A percentile compares a stretch with the other conserved stretches of the same genome.
phyloP scores from a whole-genome alignment of 345 rosid genomes.

The Viola odorata region DNA sequence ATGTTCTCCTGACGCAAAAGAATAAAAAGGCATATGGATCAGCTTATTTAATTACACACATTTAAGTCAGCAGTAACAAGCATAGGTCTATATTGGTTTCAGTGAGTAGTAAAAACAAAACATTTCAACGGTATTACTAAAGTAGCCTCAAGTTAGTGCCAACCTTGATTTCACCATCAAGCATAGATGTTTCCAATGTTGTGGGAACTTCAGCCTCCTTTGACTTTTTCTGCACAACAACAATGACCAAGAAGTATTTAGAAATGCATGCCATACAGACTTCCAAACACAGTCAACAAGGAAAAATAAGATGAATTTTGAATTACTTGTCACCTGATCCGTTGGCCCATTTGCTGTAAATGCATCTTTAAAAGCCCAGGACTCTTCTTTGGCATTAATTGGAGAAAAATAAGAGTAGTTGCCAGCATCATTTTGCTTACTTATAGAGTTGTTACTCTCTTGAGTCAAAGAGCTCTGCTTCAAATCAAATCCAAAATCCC shows the following conservation, averaged over 20 bases:
- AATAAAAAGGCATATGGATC: conserved; percentile 2
- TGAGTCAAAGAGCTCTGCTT: conserved; percentile 16
- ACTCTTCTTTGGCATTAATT: conserved; percentile 25
- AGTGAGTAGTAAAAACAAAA: neutral
- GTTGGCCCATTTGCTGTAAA: conserved; percentile 33
- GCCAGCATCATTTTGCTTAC: conserved; percentile 5
- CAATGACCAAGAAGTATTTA: neutral
- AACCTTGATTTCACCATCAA: conserved; percentile 18
- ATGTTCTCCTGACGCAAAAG: conserved; percentile 34
- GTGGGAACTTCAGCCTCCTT: conserved; percentile 16
- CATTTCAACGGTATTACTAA: neutral
- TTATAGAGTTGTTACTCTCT: no score
- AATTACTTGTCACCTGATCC: conserved; percentile 36
- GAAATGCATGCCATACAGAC: conserved; percentile 3
- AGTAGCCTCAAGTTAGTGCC: neutral
- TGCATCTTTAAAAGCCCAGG: conserved; percentile 47
- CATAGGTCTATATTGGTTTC: neutral
- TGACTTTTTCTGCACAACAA: conserved; percentile 18
- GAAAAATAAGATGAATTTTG: neutral
- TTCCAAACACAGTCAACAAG: conserved; percentile 1
- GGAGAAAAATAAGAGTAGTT: conserved; percentile 4
- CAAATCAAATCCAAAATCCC: conserved; percentile 35
- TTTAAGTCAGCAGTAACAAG: neutral
- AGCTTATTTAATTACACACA: neutral
- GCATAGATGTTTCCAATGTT: conserved; percentile 17